These are phyloP conservation scores for Sporormia fimetaria DNA, from an alignment of 495 filamentous ascomycete species.

Conservation along the genomic window DNA sequence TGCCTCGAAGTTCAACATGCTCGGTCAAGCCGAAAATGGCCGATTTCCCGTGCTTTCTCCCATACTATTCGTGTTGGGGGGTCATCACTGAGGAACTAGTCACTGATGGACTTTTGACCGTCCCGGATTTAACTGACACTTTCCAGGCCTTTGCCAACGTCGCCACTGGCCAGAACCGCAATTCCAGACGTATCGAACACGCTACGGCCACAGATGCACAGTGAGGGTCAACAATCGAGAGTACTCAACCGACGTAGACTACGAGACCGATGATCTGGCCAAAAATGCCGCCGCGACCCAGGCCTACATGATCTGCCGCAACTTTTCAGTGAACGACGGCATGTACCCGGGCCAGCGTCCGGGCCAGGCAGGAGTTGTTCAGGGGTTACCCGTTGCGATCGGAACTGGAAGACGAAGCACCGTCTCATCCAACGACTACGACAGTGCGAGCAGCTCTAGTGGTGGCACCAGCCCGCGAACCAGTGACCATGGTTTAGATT, in stretches of 20 bases:
- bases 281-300: constrained; percentile 93
- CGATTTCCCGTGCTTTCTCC: too few species aligned
- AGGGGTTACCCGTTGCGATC: constrained; percentile 72
- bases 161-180: constrained; percentile 89
- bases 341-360: constrained; percentile 62
- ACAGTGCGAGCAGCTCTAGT: constrained; percentile 35
- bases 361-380: constrained; percentile 63
- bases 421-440: constrained; percentile 35
- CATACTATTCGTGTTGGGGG: too few species aligned
- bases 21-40: constrained; percentile 6
- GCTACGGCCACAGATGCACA: constrained; percentile 72
- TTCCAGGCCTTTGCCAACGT: constrained; percentile 84
- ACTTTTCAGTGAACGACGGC: constrained; percentile 96
- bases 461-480: constrained; percentile 48
- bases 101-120: too few species aligned
- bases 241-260: constrained; percentile 83
- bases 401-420: constrained; percentile 45
- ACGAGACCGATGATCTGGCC: constrained; percentile 68
- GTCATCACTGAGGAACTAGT: too few species aligned
- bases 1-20: constrained; percentile 3
- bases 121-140: constrained; percentile 18
- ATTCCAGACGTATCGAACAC: constrained; percentile 68
- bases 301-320: constrained; percentile 95
- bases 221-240: constrained; percentile 94
- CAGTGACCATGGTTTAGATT: constrained; percentile 34